Percentiles rank a stretch among this genome's conserved stretches.
phyloP scores from a whole-genome alignment of 345 rosid species.

The Syzygium aromaticum region DNA sequence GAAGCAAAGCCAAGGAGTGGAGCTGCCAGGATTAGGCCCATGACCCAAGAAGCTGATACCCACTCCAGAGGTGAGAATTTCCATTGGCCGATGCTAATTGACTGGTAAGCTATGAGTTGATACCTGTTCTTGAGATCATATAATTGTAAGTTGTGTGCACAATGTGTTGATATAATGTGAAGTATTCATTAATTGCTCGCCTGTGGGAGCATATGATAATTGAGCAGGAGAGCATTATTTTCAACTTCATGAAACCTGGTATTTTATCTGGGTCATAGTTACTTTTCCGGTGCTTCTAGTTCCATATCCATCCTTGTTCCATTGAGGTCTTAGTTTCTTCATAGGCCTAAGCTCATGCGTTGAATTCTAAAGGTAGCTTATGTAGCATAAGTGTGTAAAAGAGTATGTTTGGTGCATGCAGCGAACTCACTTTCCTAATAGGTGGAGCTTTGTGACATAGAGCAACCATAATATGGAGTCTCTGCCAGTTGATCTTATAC shows the following conservation, averaged over 20 bases:
- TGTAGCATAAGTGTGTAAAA: neutral
- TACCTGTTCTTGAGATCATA: conserved; percentile 23
- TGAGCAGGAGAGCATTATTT: neutral
- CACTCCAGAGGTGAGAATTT: conserved; percentile 44
- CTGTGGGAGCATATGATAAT: neutral
- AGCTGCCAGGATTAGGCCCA: conserved; percentile 31
- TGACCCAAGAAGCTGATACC: conserved; percentile 50
- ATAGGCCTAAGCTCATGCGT: neutral
- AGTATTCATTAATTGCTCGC: neutral
- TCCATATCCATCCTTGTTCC: neutral
- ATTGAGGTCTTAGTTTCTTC: neutral
- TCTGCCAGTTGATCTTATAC: fast-evolving
- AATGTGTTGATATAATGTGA: neutral
- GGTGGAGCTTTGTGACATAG: neutral
- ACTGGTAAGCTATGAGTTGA: conserved; percentile 9
- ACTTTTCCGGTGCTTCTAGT: neutral
- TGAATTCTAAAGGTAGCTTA: too few species aligned
- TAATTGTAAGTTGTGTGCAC: neutral
- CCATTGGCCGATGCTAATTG: conserved; percentile 6
- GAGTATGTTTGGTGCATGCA: neutral
- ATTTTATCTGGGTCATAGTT: neutral
- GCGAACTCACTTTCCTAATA: neutral
- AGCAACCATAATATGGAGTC: neutral
- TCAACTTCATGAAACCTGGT: neutral
- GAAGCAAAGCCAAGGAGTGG: conserved; percentile 23